Evolutionary conservation across 768 basidiomycete species (phyloP).

Genomic region (Lactarius psammicola): DNA sequence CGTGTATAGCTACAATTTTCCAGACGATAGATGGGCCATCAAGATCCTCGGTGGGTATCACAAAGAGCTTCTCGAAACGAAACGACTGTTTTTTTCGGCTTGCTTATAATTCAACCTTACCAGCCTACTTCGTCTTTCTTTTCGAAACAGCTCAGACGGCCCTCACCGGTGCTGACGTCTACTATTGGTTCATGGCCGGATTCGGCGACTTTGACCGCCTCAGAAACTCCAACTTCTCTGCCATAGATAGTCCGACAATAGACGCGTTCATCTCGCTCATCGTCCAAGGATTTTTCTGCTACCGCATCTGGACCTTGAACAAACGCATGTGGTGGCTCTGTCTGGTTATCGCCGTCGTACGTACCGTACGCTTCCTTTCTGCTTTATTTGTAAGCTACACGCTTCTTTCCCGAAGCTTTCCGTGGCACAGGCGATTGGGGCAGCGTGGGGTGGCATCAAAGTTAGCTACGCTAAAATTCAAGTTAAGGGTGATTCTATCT

Average conservation of each 20-base stretch:
- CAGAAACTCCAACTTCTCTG: conserved; percentile 1
- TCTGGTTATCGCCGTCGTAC: conserved; percentile 3
- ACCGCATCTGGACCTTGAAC: conserved; percentile 20
- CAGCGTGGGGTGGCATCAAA: conserved; percentile 6
- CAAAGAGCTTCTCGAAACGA: not conserved
- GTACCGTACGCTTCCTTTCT: not conserved
- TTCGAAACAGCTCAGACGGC: conserved; percentile 15
- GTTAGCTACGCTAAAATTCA: not conserved
- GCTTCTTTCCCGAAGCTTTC: not conserved
- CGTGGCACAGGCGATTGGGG: conserved; percentile 1
- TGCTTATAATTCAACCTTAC: not conserved
- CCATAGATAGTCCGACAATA: conserved; percentile 14
- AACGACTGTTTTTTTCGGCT: not conserved
- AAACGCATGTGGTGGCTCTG: conserved; percentile 16
- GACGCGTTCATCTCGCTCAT: conserved; percentile 12
- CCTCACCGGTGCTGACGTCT: conserved; percentile 16
- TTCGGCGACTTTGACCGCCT: conserved; percentile 8
- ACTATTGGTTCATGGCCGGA: conserved; percentile 22
- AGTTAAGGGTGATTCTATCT: not conserved
- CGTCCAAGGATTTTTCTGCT: conserved; percentile 20
- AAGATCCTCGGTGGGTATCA: conserved; percentile 4
- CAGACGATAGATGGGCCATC: conserved; percentile 7
- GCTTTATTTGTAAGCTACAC: not conserved
- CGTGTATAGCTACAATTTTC: conserved; percentile 21
- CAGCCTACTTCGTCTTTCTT: conserved; percentile 18